Conservation (phyloP, 2,329 filamentous ascomycete species). For the Trichoderma sp. region DNA sequence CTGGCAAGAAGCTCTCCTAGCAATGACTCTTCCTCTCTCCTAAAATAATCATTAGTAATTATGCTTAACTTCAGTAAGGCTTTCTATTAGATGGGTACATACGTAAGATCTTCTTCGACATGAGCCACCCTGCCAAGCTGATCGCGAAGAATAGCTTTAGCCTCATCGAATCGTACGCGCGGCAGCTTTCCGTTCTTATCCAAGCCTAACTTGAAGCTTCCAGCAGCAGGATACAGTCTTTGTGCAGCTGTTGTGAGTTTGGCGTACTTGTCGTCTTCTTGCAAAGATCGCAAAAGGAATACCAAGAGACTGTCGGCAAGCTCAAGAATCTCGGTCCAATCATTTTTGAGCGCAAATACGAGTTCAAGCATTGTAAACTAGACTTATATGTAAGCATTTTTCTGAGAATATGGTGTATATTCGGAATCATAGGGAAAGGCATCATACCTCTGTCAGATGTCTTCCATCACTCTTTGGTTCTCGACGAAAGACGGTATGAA, state of each 20-base stretch:
- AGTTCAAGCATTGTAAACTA: slow-evolving; percentile 15
- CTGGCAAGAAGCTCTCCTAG: neutral
- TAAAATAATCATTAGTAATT: neutral
- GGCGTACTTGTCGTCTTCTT: slow-evolving; percentile 3
- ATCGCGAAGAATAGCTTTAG: slow-evolving; percentile 7
- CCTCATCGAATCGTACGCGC: slow-evolving; percentile 5
- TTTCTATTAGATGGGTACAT: neutral
- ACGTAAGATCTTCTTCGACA: slow-evolving; percentile 5
- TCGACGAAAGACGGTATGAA: slow-evolving; percentile 1
- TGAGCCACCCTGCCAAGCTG: neutral
- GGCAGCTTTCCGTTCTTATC: neutral
- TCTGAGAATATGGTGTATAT: neutral
- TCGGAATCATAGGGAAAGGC: neutral
- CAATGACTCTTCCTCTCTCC: slow-evolving; percentile 6
- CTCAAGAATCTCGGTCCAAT: slow-evolving; percentile 15
- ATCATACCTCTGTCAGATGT: slow-evolving; percentile 8
- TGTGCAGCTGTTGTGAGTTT: neutral
- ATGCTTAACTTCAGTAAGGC: neutral
- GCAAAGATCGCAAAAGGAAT: slow-evolving; percentile 1
- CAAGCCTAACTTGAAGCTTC: slow-evolving; percentile 1
- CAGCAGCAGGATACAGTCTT: slow-evolving; percentile 11
- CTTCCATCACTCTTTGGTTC: slow-evolving; percentile 7
- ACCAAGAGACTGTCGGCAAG: slow-evolving; percentile 5
- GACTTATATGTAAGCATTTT: neutral
- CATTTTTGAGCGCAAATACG: slow-evolving; percentile 1